Conservation (phyloP, 2,329 filamentous ascomycete genomes). For the Akanthomyces muscarius region DNA sequence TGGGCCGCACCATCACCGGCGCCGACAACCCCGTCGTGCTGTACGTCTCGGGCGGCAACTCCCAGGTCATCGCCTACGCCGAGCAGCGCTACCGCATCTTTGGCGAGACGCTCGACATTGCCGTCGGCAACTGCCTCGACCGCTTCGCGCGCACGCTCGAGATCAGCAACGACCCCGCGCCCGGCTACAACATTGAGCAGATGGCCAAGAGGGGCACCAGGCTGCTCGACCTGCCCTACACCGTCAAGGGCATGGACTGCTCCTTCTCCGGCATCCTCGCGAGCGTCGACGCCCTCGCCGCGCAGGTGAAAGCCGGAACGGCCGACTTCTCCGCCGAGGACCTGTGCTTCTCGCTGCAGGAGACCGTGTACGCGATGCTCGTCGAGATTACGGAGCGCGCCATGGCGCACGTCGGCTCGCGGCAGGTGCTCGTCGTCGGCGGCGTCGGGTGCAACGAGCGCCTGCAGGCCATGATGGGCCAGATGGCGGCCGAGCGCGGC, state of each 20-base stretch:
- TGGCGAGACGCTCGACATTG: slow-evolving; percentile 94
- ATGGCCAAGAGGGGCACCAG: slow-evolving; percentile 70
- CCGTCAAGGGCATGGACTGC: slow-evolving; percentile 98
- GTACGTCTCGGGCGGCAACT: slow-evolving; percentile 94
- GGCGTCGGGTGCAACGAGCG: slow-evolving; percentile 94
- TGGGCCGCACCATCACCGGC: slow-evolving; percentile 90
- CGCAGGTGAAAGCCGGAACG: slow-evolving; percentile 51
- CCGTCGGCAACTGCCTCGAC: slow-evolving; percentile 95
- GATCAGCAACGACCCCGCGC: slow-evolving; percentile 93
- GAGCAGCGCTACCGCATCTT: slow-evolving; percentile 96
- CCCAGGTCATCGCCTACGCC: slow-evolving; percentile 95
- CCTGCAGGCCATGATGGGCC: slow-evolving; percentile 96
- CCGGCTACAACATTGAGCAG: slow-evolving; percentile 97
- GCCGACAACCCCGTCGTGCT: slow-evolving; percentile 89
- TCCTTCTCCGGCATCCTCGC: slow-evolving; percentile 92
- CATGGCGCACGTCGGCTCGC: slow-evolving; percentile 93
- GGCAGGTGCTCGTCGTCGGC: slow-evolving; percentile 89
- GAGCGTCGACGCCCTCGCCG: slow-evolving; percentile 74
- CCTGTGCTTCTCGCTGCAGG: slow-evolving; percentile 90
- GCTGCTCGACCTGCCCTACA: slow-evolving; percentile 85
- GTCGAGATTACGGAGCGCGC: slow-evolving; percentile 98
- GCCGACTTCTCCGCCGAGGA: slow-evolving; percentile 71
- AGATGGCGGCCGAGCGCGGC: slow-evolving; percentile 84
- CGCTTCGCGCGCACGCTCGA: slow-evolving; percentile 86
- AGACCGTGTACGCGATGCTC: slow-evolving; percentile 94